These are phyloP conservation scores for Oryza meyeriana DNA, from an alignment of 176 grass and related monocot genomes.

Conservation along the genomic window DNA sequence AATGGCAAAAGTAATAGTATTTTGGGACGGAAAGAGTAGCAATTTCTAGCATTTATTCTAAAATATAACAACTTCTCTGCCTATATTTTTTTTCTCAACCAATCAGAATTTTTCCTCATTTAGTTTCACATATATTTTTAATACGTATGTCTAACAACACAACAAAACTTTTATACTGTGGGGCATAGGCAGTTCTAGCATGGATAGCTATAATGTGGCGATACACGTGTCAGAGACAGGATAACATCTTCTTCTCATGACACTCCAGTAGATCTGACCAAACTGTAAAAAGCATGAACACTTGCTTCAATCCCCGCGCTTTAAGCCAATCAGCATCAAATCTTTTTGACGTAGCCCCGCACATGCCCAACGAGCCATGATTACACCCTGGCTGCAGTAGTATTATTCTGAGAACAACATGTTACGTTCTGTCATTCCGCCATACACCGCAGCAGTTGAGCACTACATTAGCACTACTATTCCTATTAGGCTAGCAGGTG, in stretches of 20 bases:
- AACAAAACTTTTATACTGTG: too few species aligned
- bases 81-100: too few species aligned
- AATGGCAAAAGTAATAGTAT: too few species aligned
- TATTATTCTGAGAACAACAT: neutral
- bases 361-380: slow-evolving; percentile 26
- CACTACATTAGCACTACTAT: neutral
- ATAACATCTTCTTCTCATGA: slow-evolving; percentile 16
- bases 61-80: too few species aligned
- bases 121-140: too few species aligned
- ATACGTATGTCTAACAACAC: too few species aligned
- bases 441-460: neutral
- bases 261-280: slow-evolving; percentile 34
- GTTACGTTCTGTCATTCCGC: neutral
- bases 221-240: neutral
- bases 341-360: slow-evolving; percentile 37
- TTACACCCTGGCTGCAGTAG: slow-evolving; percentile 23
- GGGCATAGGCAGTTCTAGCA: too few species aligned
- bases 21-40: too few species aligned
- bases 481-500: too few species aligned
- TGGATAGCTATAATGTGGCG: neutral
- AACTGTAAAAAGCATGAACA: slow-evolving; percentile 28
- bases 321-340: slow-evolving; percentile 37
- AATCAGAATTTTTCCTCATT: too few species aligned
- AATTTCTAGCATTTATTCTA: too few species aligned
- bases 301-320: slow-evolving; percentile 17